A percentile compares a stretch with the other conserved stretches of the same genome.
These are phyloP conservation scores for Exobasidium cylindrosporum DNA, from an alignment of 1,284 basidiomycete genomes.

Conservation along the genomic window DNA sequence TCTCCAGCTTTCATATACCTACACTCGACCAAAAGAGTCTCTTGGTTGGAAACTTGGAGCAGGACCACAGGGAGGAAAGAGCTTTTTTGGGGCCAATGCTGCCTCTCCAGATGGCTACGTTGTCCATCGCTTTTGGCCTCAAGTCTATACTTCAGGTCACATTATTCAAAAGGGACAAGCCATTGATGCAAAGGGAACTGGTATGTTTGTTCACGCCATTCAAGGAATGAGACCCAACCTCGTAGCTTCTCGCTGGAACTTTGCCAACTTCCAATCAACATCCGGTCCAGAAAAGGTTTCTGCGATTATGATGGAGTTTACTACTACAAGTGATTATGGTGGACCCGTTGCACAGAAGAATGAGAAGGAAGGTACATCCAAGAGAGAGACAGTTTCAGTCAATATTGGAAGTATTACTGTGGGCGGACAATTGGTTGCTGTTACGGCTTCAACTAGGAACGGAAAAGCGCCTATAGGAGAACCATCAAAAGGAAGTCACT, in stretches of 20 bases:
- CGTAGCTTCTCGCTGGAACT: constrained; percentile 92
- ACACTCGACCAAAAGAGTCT: constrained; percentile 67
- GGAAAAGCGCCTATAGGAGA: constrained; percentile 59
- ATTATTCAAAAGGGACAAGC: constrained; percentile 71
- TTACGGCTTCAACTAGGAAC: constrained; percentile 59
- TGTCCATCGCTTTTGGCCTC: constrained; percentile 51
- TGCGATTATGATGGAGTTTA: constrained; percentile 94
- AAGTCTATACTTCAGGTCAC: constrained; percentile 65
- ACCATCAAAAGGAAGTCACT: constrained; percentile 60
- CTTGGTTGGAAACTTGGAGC: constrained; percentile 90
- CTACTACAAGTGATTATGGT: constrained; percentile 61
- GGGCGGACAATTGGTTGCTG: constrained; percentile 70
- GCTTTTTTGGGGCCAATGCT: constrained; percentile 70
- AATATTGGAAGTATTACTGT: constrained; percentile 82
- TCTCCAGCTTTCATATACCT: constrained; percentile 74
- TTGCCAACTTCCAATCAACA: constrained; percentile 72
- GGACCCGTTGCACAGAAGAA: constrained; percentile 13
- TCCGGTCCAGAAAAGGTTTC: constrained; percentile 60
- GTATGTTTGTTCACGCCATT: constrained; percentile 92
- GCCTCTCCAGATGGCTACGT: constrained; percentile 44
- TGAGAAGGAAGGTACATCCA: not conserved
- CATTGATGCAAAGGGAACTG: constrained; percentile 69
- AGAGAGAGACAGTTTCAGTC: constrained; percentile 57
- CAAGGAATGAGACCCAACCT: constrained; percentile 97
- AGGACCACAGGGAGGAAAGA: constrained; percentile 81